phyloP scores from a whole-genome alignment of 164 flowering plant species.

The Vitis rupestris region DNA sequence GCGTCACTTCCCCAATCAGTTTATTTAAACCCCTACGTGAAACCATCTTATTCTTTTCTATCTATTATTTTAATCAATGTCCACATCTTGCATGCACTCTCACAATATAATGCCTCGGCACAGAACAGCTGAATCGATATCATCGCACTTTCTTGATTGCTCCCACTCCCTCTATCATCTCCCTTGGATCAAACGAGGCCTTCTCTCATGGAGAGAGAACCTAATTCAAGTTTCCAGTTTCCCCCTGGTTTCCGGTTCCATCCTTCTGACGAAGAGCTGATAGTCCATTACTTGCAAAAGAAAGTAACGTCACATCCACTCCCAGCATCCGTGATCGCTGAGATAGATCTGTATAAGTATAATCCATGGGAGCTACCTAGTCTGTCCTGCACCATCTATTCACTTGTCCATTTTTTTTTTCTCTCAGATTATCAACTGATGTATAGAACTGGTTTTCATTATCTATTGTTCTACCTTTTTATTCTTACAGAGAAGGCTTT shows the following conservation, averaged over 20 bases:
- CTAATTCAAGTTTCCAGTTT: slow-evolving; percentile 18
- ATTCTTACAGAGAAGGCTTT: slow-evolving; percentile 36
- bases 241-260: slow-evolving; percentile 57
- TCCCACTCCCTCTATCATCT: neutral
- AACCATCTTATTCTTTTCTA: neutral
- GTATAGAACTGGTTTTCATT: neutral
- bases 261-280: slow-evolving; percentile 60
- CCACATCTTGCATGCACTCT: slow-evolving; percentile 13
- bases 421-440: neutral
- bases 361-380: slow-evolving; percentile 59
- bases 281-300: slow-evolving; percentile 40
- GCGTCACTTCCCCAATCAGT: neutral
- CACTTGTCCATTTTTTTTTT: neutral
- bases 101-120: slow-evolving; percentile 13
- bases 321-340: slow-evolving; percentile 35
- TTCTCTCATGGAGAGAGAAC: slow-evolving; percentile 18
- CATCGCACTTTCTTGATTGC: slow-evolving; percentile 13
- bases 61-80: slow-evolving; percentile 6
- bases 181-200: neutral
- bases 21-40: neutral
- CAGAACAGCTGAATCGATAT: slow-evolving; percentile 15
- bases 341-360: slow-evolving; percentile 44
- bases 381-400: slow-evolving; percentile 16
- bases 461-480: neutral
- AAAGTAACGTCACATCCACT: slow-evolving; percentile 34